Base-by-base conservation (phyloP, 441 rosid genomes). In the Sinapis alba region DNA sequence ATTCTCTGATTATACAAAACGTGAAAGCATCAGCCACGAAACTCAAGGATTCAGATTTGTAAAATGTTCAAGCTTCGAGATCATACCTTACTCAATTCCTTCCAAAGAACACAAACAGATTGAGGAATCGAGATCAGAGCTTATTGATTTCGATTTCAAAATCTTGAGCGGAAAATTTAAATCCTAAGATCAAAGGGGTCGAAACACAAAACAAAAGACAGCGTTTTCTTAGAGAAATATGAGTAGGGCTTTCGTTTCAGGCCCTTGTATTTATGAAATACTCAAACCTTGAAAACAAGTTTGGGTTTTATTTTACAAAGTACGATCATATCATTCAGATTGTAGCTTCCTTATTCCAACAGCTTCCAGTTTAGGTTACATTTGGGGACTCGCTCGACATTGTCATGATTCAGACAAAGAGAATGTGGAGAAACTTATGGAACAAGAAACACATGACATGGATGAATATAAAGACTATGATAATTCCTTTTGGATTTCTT, bases 161-260 rank as follows among this genome's bases (percentile, higher is more conserved):
- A 68, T 68, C 79, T 75, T 50, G 74, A 68, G 79, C 69, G 58
- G 69, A 68, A 34, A 74, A 11, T 7, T 5, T 11, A 18, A 12
- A 19, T 16, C 63, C 58, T 45, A 36, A 68, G 36, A 62, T 19
- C 58, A 36, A 75, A 58, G 36, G 57, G 32, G 1, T 18, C 3
- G 23, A 32, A 61, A 28, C 7, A 45, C 6, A 6, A 6, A 30
- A n/a, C n/a, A n/a, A 32, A 50, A 73, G 78, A 68, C 68, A 1
- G 0, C 62, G 75, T 66, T 41, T 41, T 18, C 8, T 3, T 2
- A 1, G 12, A 1, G 27, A 58, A 10, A 30, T 19, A 4, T 41
- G 50, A 1, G 28, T 67, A 21, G 51, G 51, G 12, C 11, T 62
- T 36, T 12, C 9, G 15, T 18, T 43, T 18, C 20, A 20, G 23